These are phyloP conservation scores for Beauveria sp. DNA, from an alignment of 2,329 filamentous ascomycete genomes.

Conservation along the genomic window DNA sequence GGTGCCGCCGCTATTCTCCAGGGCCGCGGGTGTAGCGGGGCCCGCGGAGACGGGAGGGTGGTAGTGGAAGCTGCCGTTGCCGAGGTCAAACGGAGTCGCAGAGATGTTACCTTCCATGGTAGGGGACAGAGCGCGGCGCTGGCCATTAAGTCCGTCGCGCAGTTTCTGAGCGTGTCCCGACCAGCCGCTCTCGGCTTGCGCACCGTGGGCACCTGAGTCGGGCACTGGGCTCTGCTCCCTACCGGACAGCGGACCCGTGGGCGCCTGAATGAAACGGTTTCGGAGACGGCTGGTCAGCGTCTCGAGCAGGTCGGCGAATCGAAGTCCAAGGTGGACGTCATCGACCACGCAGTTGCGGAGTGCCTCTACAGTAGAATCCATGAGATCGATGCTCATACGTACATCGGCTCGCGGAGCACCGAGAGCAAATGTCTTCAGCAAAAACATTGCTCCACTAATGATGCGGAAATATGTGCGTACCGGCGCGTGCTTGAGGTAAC, in stretches of 20 bases:
- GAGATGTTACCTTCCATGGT: slow-evolving; percentile 43
- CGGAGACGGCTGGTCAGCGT: slow-evolving; percentile 67
- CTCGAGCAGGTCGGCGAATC: slow-evolving; percentile 76
- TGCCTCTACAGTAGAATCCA: slow-evolving; percentile 67
- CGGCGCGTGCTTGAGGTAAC: slow-evolving; percentile 74
- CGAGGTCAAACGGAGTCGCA: slow-evolving; percentile 55
- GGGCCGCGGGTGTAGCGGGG: slow-evolving; percentile 42
- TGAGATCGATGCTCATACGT: slow-evolving; percentile 63
- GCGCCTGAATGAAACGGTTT: slow-evolving; percentile 63
- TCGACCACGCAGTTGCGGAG: slow-evolving; percentile 74
- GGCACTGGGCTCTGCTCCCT: slow-evolving; percentile 35
- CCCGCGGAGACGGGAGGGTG: slow-evolving; percentile 42
- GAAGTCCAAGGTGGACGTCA: slow-evolving; percentile 76
- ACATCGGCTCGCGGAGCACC: slow-evolving; percentile 74
- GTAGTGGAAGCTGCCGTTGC: slow-evolving; percentile 47
- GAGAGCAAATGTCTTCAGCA: slow-evolving; percentile 77
- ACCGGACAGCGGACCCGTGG: slow-evolving; percentile 36
- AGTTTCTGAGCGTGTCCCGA: slow-evolving; percentile 30
- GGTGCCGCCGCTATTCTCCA: slow-evolving; percentile 19
- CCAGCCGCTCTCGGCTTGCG: slow-evolving; percentile 20
- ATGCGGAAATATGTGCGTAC: slow-evolving; percentile 83
- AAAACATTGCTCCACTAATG: slow-evolving; percentile 76
- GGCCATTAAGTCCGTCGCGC: slow-evolving; percentile 32
- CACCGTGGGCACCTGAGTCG: slow-evolving; percentile 21
- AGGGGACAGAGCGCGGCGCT: slow-evolving; percentile 28